Evolutionary conservation across 2,329 filamentous ascomycete genomes (phyloP).

Genomic region (Cadophora sp.): DNA sequence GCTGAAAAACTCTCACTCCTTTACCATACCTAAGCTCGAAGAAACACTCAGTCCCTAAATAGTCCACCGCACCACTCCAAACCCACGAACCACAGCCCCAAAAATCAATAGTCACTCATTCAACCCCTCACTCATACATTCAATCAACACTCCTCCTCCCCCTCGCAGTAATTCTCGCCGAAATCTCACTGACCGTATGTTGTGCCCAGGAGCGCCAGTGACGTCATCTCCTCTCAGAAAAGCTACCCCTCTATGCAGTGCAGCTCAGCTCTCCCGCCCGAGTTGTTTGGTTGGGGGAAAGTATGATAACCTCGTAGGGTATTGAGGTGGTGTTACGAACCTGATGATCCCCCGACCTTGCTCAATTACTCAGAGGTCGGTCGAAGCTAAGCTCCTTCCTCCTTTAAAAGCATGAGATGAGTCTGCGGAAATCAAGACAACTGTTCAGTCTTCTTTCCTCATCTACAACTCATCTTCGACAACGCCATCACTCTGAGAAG

Average conservation of each 20-base stretch:
- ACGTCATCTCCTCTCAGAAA: constrained; percentile 3
- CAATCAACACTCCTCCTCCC: neutral
- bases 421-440: neutral
- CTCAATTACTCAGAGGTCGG: neutral
- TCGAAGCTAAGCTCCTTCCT: neutral
- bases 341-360: neutral
- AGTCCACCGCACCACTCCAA: too few species aligned
- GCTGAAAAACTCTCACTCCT: too few species aligned
- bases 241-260: constrained; percentile 17
- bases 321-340: neutral
- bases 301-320: too few species aligned
- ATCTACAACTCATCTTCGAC: neutral
- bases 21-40: too few species aligned
- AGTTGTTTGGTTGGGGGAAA: constrained; percentile 1
- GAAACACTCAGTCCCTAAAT: too few species aligned
- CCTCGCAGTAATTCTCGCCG: constrained; percentile 9
- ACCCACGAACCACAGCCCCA: too few species aligned
- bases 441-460: neutral
- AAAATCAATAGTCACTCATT: too few species aligned
- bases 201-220: constrained; percentile 9
- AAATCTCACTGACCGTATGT: neutral
- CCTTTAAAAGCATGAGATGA: constrained; percentile 8
- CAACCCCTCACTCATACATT: too few species aligned
- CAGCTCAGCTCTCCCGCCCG: neutral
- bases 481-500: neutral